Conservation (phyloP, 768 basidiomycete genomes). For the Boletus sensibilis region DNA sequence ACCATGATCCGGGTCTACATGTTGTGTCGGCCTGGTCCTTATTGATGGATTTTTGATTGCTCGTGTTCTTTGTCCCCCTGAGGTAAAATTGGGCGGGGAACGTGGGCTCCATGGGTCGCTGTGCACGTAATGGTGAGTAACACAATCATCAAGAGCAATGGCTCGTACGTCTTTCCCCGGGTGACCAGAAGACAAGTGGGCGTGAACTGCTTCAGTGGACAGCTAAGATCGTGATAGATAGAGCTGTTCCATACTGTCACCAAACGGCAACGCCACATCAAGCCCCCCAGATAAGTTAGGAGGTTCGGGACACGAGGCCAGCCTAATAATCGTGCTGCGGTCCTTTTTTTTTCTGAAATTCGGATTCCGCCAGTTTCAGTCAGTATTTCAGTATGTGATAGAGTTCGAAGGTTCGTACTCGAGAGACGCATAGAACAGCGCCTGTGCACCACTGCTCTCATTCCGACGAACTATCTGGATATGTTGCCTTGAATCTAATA, state of each 20-base stretch:
- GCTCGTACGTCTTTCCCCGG: slow-evolving; percentile 7
- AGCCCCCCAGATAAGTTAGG: neutral
- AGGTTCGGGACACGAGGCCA: neutral
- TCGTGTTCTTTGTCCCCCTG: neutral
- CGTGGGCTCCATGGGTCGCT: neutral
- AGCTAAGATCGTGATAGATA: slow-evolving; percentile 1
- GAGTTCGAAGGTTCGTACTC: neutral
- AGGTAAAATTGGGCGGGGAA: slow-evolving; percentile 1
- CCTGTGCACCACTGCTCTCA: neutral
- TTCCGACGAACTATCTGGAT: neutral
- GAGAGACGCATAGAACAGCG: neutral
- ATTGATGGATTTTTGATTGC: neutral
- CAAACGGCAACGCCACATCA: slow-evolving; percentile 17
- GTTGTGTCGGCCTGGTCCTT: neutral
- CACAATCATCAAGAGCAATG: neutral
- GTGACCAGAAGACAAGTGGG: slow-evolving; percentile 9
- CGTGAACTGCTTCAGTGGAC: neutral
- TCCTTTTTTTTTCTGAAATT: neutral
- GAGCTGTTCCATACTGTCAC: slow-evolving; percentile 6
- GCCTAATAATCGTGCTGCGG: neutral
- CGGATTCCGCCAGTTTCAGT: neutral
- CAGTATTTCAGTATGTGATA: neutral
- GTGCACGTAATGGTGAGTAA: slow-evolving; percentile 14
- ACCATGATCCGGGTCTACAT: slow-evolving; percentile 3
- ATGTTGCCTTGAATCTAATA: neutral